Conservation (phyloP, 345 rosid species). For the Salix purpurea region DNA sequence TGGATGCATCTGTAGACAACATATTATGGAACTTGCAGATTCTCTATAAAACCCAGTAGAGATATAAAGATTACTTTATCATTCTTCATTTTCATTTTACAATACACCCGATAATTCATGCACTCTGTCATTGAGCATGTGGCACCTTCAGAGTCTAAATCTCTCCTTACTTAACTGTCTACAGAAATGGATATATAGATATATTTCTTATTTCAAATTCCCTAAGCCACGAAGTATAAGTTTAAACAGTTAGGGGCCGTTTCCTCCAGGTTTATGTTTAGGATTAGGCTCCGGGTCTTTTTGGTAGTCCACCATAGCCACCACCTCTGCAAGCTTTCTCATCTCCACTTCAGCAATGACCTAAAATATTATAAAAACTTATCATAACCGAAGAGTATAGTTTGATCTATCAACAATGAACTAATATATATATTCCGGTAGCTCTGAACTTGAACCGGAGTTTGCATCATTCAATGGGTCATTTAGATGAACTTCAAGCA, state of each 20-base stretch:
- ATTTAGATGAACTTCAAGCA: not conserved
- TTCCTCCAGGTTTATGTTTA: not conserved
- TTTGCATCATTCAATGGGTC: not conserved
- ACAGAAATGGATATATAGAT: not conserved
- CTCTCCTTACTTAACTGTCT: not conserved
- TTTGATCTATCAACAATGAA: not conserved
- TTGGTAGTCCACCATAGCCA: not conserved
- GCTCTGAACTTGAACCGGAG: not conserved
- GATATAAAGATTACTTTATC: not conserved
- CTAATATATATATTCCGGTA: not conserved
- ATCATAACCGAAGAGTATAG: not conserved
- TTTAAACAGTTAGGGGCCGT: not conserved
- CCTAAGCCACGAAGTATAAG: not conserved
- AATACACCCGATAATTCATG: not conserved
- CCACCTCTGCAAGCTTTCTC: slow-evolving; percentile 8
- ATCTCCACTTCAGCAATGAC: not conserved
- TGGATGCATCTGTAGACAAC: not conserved
- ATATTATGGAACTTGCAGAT: not conserved
- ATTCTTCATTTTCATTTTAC: not conserved
- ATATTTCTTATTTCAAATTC: not conserved
- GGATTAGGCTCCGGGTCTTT: slow-evolving; percentile 4
- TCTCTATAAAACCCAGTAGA: not conserved
- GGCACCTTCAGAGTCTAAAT: no score
- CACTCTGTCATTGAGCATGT: not conserved
- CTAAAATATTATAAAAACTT: not conserved